Evolutionary conservation across 768 basidiomycete species (phyloP).

Genomic region (Coprinopsis strossmayeri): DNA sequence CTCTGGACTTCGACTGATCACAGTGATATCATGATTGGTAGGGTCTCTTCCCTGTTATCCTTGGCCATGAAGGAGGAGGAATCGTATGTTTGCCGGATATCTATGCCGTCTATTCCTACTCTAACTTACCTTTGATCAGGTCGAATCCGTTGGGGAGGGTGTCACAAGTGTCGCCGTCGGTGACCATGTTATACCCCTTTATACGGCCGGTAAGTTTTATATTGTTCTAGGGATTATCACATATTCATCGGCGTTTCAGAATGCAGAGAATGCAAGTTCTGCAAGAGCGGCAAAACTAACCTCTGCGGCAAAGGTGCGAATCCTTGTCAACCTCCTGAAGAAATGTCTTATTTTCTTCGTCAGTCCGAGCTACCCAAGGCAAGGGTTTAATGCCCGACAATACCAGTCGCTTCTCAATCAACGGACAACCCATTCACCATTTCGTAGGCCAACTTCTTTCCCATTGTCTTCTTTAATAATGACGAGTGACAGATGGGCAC

Average conservation of each 20-base stretch:
- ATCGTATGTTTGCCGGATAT: slow-evolving; percentile 47
- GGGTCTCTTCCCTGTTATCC: slow-evolving; percentile 88
- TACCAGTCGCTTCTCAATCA: slow-evolving; percentile 81
- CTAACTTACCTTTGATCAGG: slow-evolving; percentile 35
- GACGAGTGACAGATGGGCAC: slow-evolving; percentile 77
- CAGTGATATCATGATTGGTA: slow-evolving; percentile 22
- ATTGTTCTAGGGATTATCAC: not conserved
- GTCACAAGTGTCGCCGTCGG: slow-evolving; percentile 76
- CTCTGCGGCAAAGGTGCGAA: slow-evolving; percentile 83
- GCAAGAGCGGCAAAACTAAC: slow-evolving; percentile 97
- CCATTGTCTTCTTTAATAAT: slow-evolving; percentile 4
- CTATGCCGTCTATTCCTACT: too few species aligned
- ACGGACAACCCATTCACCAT: slow-evolving; percentile 82
- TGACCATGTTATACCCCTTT: slow-evolving; percentile 96
- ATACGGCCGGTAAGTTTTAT: slow-evolving; percentile 74
- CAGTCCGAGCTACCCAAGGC: slow-evolving; percentile 91
- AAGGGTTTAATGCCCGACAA: slow-evolving; percentile 93
- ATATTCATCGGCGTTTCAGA: slow-evolving; percentile 37
- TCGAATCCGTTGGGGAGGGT: slow-evolving; percentile 95
- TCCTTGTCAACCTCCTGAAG: slow-evolving; percentile 1
- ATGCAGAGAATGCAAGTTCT: slow-evolving; percentile 97
- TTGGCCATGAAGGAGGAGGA: slow-evolving; percentile 94
- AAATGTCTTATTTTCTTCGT: slow-evolving; percentile 2
- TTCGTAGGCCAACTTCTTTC: slow-evolving; percentile 54
- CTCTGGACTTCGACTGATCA: not conserved